Evolutionary conservation across 176 grass and related monocot genomes (phyloP).

Genomic region (Hordeum marinum): DNA sequence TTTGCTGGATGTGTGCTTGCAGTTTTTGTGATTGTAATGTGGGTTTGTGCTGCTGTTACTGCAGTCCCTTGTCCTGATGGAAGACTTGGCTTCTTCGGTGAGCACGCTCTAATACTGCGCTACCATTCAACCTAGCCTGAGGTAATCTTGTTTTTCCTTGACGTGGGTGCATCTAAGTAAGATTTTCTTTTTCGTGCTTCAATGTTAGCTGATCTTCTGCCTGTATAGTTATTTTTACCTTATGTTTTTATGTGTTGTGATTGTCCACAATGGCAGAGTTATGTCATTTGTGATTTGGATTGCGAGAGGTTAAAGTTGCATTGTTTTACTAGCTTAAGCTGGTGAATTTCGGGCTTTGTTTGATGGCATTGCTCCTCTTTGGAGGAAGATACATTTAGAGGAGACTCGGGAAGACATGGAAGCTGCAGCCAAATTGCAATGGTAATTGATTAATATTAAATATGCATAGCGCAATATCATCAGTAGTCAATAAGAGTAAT

Average conservation of each 20-base stretch:
- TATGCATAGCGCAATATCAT: too few species aligned
- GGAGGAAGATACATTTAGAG: background rate
- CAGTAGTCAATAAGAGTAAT: too few species aligned
- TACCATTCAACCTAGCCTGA: slow-evolving; percentile 76
- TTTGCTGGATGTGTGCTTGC: too few species aligned
- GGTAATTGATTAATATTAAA: background rate
- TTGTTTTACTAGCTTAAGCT: background rate
- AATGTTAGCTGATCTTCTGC: background rate
- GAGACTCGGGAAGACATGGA: background rate
- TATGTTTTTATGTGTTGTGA: background rate
- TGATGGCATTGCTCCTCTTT: background rate
- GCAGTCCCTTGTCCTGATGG: slow-evolving; percentile 91
- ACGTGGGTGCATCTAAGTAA: background rate
- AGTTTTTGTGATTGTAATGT: too few species aligned
- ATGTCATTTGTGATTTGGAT: background rate
- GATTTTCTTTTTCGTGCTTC: background rate
- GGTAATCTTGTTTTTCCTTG: slow-evolving; percentile 36
- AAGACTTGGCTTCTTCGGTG: slow-evolving; percentile 67
- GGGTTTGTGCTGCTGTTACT: background rate
- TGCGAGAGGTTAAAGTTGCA: too few species aligned
- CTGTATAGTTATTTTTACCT: background rate
- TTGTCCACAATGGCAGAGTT: background rate
- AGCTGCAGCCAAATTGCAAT: background rate
- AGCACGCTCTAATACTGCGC: slow-evolving; percentile 80
- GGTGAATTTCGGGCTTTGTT: background rate